Base-by-base conservation (phyloP, 257 asterid species). In the Nicotiana knightiana region DNA sequence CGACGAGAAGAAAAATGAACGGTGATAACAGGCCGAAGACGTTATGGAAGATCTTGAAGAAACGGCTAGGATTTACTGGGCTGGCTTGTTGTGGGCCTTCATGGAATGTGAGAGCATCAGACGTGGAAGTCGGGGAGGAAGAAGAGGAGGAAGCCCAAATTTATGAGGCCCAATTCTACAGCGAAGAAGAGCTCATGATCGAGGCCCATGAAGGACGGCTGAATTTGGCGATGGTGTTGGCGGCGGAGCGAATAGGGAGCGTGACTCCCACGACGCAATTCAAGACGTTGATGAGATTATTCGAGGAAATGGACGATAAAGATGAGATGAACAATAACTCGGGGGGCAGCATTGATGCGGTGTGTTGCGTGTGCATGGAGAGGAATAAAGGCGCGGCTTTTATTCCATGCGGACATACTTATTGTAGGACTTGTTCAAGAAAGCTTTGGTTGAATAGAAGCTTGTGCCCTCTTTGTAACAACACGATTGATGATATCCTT, bases 361-460 rank as follows among this genome's bases (percentile, higher is more conserved):
- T 67, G 64, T 85, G 87, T 63, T 78, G 85, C 62, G 83, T 77
- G 53, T 85, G 87, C 83, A 67, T 68, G 81, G 81, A 81, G 51
- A 85, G 85, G 58, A 59, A 77, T 24, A 77, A n/a, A 53, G 85
- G 85, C 6, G 85, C 87, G 7, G 83, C 85, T 21, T 82, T 81
- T 78, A 81, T 85, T 3, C 82, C 85, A 0, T 78, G 85, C 62
- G 83, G 85, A 58, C 85, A 85, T 61, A 68, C 87, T 30, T 77
- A 67, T 66, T 85, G 85, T 77, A 82, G 87, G 81, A 80, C 33
- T 65, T 85, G 87, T 68, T 68, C 85, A 4, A 59, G 73, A 61
- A 73, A 82, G n/a, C 63, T 77, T 7, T 53, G 83, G 71, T 35
- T 70, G 21, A 82, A 78, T n/a, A 26, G 81, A 57, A 78, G 79